Evolutionary conservation across 495 filamentous ascomycete genomes (phyloP).

Genomic region (Podospora conica): DNA sequence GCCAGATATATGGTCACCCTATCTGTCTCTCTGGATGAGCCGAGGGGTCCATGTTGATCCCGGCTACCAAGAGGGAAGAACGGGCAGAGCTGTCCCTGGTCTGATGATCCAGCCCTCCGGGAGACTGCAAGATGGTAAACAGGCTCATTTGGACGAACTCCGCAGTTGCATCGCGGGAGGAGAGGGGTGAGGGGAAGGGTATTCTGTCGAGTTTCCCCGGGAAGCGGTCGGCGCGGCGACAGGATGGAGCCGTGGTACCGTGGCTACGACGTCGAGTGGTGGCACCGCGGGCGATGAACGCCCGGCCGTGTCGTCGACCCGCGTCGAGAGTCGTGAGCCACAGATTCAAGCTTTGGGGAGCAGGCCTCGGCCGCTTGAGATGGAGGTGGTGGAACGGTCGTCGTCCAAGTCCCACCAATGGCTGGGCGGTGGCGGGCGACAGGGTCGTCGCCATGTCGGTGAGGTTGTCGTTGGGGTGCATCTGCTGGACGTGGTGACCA

Average conservation of each 20-base stretch:
- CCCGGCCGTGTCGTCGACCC: neutral
- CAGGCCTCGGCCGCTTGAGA: neutral
- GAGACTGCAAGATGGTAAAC: neutral
- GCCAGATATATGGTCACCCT: neutral
- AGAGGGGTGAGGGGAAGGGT: neutral
- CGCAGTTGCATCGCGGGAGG: neutral
- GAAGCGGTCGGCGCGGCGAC: neutral
- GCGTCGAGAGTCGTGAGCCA: neutral
- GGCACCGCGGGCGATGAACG: neutral
- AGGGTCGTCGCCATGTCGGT: neutral
- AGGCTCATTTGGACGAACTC: neutral
- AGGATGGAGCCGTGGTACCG: neutral
- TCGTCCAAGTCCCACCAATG: neutral
- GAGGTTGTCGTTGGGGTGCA: neutral
- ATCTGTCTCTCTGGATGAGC: neutral
- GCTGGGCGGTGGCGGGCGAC: too few species aligned
- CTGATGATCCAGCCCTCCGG: neutral
- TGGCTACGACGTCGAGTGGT: neutral
- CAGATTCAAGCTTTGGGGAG: neutral
- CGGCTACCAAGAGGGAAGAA: neutral
- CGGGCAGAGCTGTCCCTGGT: neutral
- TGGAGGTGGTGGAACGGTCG: neutral
- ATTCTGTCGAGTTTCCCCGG: neutral
- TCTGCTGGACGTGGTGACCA: neutral
- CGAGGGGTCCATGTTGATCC: neutral